phyloP scores from a whole-genome alignment of 306 rosid species.

The Cucurbita ficifolia region DNA sequence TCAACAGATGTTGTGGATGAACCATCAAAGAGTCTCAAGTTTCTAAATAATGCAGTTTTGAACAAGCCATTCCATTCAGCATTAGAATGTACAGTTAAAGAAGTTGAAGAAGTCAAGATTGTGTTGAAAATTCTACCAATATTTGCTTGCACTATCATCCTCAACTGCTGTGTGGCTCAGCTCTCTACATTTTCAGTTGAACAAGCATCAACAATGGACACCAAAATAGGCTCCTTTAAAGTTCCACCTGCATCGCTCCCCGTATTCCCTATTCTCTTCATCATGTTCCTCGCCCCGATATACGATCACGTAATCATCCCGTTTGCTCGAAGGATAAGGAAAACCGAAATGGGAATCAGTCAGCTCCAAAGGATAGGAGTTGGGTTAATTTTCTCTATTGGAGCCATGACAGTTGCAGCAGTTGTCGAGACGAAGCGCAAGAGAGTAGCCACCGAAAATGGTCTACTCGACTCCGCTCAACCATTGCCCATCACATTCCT shows the following conservation, averaged over 20 bases:
- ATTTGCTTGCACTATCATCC: slow-evolving; percentile 54
- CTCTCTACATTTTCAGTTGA: slow-evolving; percentile 74
- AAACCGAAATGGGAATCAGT: slow-evolving; percentile 53
- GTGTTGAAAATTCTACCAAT: slow-evolving; percentile 51
- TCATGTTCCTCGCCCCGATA: slow-evolving; percentile 53
- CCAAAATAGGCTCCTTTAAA: slow-evolving; percentile 42
- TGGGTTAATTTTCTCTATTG: slow-evolving; percentile 43
- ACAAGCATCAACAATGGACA: slow-evolving; percentile 73
- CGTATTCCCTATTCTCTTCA: slow-evolving; percentile 52
- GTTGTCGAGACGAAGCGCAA: slow-evolving; percentile 61
- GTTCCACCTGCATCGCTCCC: slow-evolving; percentile 86
- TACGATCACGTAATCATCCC: slow-evolving; percentile 48
- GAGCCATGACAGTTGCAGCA: slow-evolving; percentile 79
- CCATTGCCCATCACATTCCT: slow-evolving; percentile 56
- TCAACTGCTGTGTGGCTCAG: slow-evolving; percentile 75
- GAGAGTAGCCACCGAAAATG: slow-evolving; percentile 17
- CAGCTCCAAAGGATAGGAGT: slow-evolving; percentile 54
- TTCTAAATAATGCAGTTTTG: slow-evolving; percentile 34
- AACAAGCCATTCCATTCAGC: slow-evolving; percentile 25
- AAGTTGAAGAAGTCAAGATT: slow-evolving; percentile 56
- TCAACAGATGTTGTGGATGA: too few relatives aligned
- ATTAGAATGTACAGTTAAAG: slow-evolving; percentile 34
- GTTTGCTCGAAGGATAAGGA: slow-evolving; percentile 33
- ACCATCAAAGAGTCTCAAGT: slow-evolving; percentile 24
- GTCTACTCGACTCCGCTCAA: slow-evolving; percentile 1